These are phyloP conservation scores for Pichia membranifaciens DNA, from an alignment of 805 yeast genomes.

Conservation along the genomic window DNA sequence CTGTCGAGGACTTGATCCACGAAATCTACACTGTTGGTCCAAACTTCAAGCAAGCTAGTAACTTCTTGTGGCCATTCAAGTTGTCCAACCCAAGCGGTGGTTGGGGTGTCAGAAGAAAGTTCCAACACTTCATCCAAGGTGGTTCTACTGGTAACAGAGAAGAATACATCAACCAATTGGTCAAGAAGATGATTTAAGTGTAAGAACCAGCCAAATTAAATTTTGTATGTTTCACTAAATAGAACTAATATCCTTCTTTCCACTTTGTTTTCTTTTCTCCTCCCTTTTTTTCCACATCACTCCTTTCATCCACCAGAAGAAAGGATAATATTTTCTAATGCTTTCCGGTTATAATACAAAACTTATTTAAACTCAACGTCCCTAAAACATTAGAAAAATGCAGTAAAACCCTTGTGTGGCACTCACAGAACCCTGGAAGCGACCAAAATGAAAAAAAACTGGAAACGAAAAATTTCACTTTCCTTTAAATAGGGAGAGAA, in stretches of 20 bases:
- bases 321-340: too few species aligned
- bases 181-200: slow-evolving; percentile 85
- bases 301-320: too few species aligned
- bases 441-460: too few species aligned
- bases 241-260: too few species aligned
- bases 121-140: slow-evolving; percentile 96
- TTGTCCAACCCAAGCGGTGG: slow-evolving; percentile 96
- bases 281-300: too few species aligned
- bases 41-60: slow-evolving; percentile 97
- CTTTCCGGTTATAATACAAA: too few species aligned
- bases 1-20: slow-evolving; percentile 92
- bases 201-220: background rate
- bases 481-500: background rate
- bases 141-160: slow-evolving; percentile 99
- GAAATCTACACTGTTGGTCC: slow-evolving; percentile 96
- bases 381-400: too few species aligned
- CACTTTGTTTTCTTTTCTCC: too few species aligned
- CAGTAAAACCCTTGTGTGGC: background rate
- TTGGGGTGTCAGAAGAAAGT: slow-evolving; percentile 95
- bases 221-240: background rate
- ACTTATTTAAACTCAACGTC: too few species aligned
- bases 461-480: too few species aligned
- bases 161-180: slow-evolving; percentile 89
- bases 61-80: slow-evolving; percentile 98
- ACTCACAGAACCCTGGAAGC: too few species aligned